A percentile compares a stretch with the other conserved stretches of the same genome.
Evolutionary conservation across 805 yeast genomes (phyloP).

Genomic region (Pichia pseudocactophila): DNA sequence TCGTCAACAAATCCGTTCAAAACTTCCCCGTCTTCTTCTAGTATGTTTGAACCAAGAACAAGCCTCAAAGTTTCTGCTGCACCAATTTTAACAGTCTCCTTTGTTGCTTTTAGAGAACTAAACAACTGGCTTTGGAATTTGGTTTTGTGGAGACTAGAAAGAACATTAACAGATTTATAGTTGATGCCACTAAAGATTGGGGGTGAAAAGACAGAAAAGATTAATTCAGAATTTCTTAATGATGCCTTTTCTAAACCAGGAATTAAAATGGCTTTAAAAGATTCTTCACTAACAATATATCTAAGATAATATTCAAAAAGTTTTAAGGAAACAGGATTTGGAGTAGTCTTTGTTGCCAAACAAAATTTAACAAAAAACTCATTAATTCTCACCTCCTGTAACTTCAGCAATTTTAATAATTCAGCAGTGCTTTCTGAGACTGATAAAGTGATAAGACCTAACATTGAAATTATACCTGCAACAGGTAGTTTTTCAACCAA

Average conservation of each 20-base stretch:
- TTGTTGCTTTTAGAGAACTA: conserved; percentile 58
- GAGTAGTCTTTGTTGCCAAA: conserved; percentile 25
- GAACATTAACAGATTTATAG: conserved; percentile 31
- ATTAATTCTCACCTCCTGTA: conserved; percentile 13
- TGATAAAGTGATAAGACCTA: conserved; percentile 17
- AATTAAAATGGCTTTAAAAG: conserved; percentile 12
- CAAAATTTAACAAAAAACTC: conserved; percentile 30
- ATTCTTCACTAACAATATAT: conserved; percentile 6
- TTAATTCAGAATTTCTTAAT: conserved; percentile 68
- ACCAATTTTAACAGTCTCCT: conserved; percentile 49
- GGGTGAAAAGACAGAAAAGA: conserved; percentile 48
- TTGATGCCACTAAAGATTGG: conserved; percentile 34
- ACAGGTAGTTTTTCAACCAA: conserved; percentile 14
- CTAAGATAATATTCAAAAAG: conserved; percentile 15
- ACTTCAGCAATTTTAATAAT: conserved; percentile 8
- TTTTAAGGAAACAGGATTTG: conserved; percentile 14
- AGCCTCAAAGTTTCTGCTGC: conserved; percentile 31
- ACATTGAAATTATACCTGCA: conserved; percentile 16
- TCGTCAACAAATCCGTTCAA: conserved; percentile 39
- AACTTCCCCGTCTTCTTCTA: conserved; percentile 21
- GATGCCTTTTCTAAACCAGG: conserved; percentile 68
- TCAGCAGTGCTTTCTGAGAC: background rate
- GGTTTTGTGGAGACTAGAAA: conserved; percentile 28
- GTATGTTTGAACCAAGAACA: conserved; percentile 14
- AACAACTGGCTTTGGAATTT: conserved; percentile 45